A percentile compares a stretch with the other conserved stretches of the same genome.
Evolutionary conservation across 2,329 filamentous ascomycete genomes (phyloP).

Genomic region (Paraphaeosphaeria minitans): DNA sequence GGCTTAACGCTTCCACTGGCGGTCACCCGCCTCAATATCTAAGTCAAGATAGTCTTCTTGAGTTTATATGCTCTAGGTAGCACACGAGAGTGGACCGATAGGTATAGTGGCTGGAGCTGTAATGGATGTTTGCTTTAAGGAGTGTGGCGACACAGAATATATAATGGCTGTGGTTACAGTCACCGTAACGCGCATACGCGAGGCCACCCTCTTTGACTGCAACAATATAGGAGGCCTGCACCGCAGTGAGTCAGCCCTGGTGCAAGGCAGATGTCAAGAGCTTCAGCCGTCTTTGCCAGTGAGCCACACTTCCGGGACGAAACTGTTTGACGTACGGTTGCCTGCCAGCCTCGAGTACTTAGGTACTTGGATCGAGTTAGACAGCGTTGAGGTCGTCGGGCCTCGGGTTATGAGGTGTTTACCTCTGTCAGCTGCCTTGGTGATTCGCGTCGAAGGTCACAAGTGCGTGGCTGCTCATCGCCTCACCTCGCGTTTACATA

Average conservation of each 20-base stretch:
- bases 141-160: background rate
- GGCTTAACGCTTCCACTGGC: background rate
- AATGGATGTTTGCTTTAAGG: background rate
- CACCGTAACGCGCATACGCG: constrained; percentile 1
- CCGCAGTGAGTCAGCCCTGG: background rate
- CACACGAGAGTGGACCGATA: background rate
- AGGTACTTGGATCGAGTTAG: too few species aligned
- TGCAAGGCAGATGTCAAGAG: background rate
- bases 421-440: constrained; percentile 5
- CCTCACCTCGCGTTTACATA: constrained; percentile 14
- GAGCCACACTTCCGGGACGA: background rate
- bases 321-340: background rate
- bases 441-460: background rate
- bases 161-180: background rate
- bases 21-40: background rate
- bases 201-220: background rate
- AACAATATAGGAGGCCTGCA: background rate
- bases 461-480: constrained; percentile 6
- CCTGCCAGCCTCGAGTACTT: background rate
- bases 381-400: background rate
- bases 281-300: background rate
- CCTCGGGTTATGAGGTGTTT: background rate
- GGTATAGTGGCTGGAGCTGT: background rate
- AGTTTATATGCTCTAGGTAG: background rate
- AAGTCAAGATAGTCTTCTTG: background rate